A percentile compares a stretch with the other conserved stretches of the same genome.
phyloP scores from a whole-genome alignment of 2,329 filamentous ascomycete species.

The Thelonectria rubi region DNA sequence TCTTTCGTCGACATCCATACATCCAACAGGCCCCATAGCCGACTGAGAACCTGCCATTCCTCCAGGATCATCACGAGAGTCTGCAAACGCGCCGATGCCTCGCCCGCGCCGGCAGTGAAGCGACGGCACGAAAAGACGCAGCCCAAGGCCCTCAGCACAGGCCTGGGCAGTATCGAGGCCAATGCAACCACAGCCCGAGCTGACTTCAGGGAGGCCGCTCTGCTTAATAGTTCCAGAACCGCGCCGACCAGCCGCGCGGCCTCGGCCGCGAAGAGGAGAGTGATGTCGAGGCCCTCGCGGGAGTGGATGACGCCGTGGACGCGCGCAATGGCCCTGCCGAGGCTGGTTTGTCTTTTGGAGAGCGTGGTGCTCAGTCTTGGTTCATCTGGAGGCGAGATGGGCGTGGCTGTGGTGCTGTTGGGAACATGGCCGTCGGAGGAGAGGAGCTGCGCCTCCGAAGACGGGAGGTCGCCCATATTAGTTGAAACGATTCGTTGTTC shows the following conservation, averaged over 20 bases:
- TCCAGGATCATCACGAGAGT: constrained; percentile 16
- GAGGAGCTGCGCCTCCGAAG: background rate
- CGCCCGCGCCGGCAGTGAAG: background rate
- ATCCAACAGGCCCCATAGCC: constrained; percentile 22
- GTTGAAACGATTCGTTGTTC: background rate
- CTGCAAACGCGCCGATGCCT: constrained; percentile 10
- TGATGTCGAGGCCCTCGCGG: constrained; percentile 21
- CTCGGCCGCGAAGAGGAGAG: constrained; percentile 18
- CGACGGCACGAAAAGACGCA: background rate
- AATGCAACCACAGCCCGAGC: background rate
- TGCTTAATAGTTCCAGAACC: constrained; percentile 11
- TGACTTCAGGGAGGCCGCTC: background rate
- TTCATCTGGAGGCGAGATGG: background rate
- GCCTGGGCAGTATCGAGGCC: constrained; percentile 2
- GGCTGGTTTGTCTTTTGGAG: background rate
- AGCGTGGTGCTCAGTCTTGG: background rate
- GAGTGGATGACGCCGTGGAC: constrained; percentile 11
- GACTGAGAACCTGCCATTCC: constrained; percentile 24
- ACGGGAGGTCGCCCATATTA: background rate
- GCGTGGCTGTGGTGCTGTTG: background rate
- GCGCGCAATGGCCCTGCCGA: constrained; percentile 1
- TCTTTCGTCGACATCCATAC: constrained; percentile 20
- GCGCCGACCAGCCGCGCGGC: constrained; percentile 13
- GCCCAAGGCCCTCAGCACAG: background rate
- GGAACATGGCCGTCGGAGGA: background rate